phyloP scores from a whole-genome alignment of 495 filamentous ascomycete genomes.

The Aspergillus ellipticus region DNA sequence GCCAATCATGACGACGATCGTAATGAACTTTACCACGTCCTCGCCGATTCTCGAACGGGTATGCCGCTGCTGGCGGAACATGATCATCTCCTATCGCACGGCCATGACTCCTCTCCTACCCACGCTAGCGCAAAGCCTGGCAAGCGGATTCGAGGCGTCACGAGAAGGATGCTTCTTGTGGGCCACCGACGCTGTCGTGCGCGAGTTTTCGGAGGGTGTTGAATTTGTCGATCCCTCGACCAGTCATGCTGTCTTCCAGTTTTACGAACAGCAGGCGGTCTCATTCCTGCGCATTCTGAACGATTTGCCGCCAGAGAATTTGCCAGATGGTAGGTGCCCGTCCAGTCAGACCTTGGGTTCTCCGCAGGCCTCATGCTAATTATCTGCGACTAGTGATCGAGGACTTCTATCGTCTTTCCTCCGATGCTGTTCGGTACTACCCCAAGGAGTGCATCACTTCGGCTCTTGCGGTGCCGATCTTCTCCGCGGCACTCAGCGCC shows the following conservation, averaged over 20 bases:
- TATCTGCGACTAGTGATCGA: slow-evolving; percentile 71
- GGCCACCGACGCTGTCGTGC: slow-evolving; percentile 90
- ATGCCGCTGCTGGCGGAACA: slow-evolving; percentile 90
- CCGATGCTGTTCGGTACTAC: slow-evolving; percentile 89
- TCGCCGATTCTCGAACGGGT: slow-evolving; percentile 88
- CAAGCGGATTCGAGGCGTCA: slow-evolving; percentile 76
- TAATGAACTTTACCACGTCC: slow-evolving; percentile 78
- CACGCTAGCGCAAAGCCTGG: slow-evolving; percentile 80
- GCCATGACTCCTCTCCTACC: slow-evolving; percentile 83
- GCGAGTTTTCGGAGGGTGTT: slow-evolving; percentile 87
- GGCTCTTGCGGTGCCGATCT: slow-evolving; percentile 70
- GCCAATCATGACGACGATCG: slow-evolving; percentile 76
- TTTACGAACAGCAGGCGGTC: slow-evolving; percentile 88
- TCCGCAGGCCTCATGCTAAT: background rate
- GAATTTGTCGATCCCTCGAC: slow-evolving; percentile 79
- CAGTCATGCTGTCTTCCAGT: slow-evolving; percentile 84
- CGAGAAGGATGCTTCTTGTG: slow-evolving; percentile 96
- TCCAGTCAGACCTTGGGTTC: background rate
- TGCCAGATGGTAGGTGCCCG: slow-evolving; percentile 69
- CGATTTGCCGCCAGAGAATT: slow-evolving; percentile 76
- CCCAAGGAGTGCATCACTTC: slow-evolving; percentile 77
- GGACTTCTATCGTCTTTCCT: slow-evolving; percentile 92
- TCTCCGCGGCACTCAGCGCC: slow-evolving; percentile 80
- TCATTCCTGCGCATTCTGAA: slow-evolving; percentile 86
- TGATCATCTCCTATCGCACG: slow-evolving; percentile 92